Percentiles rank a stretch among this genome's conserved stretches.
Conservation (phyloP, 768 basidiomycete species). For the Gloeostereum incarnatum region DNA sequence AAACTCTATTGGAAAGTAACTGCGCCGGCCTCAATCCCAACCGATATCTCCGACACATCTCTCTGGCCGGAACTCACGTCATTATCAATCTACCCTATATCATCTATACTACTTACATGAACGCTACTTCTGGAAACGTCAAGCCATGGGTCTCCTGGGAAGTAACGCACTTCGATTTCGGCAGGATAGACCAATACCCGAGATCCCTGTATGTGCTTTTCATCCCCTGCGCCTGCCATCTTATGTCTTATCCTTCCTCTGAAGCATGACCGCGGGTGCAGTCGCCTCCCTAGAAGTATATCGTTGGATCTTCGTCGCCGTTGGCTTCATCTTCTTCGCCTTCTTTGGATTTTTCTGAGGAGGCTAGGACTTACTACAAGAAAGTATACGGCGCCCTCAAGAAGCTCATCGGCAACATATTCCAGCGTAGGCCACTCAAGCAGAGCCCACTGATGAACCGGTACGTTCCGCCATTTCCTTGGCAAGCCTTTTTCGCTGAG, state of each 20-base stretch:
- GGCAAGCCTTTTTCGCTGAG: too few species aligned
- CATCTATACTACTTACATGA: constrained; percentile 26
- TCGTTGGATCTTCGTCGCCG: constrained; percentile 39
- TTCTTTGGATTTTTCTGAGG: constrained; percentile 60
- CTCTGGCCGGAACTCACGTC: constrained; percentile 36
- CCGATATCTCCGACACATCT: constrained; percentile 51
- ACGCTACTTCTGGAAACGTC: constrained; percentile 19
- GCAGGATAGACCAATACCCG: constrained; percentile 41
- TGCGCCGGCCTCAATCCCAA: constrained; percentile 30
- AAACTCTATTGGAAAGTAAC: constrained; percentile 24
- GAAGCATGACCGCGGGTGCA: constrained; percentile 21
- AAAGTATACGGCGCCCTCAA: too few species aligned
- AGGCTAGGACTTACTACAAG: constrained; percentile 50
- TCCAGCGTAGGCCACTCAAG: too few species aligned
- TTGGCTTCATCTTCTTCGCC: constrained; percentile 49
- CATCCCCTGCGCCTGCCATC: constrained; percentile 32
- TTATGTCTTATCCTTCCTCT: constrained; percentile 33
- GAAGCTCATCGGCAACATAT: too few species aligned
- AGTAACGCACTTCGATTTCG: constrained; percentile 23
- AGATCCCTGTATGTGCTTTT: constrained; percentile 19
- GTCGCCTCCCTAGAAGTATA: constrained; percentile 27
- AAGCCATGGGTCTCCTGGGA: constrained; percentile 35
- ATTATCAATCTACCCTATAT: constrained; percentile 36
- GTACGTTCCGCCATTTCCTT: too few species aligned
- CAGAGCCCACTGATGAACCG: too few species aligned